These are phyloP conservation scores for Thymus mandschuricus DNA, from an alignment of 257 asterid species.

Conservation along the genomic window DNA sequence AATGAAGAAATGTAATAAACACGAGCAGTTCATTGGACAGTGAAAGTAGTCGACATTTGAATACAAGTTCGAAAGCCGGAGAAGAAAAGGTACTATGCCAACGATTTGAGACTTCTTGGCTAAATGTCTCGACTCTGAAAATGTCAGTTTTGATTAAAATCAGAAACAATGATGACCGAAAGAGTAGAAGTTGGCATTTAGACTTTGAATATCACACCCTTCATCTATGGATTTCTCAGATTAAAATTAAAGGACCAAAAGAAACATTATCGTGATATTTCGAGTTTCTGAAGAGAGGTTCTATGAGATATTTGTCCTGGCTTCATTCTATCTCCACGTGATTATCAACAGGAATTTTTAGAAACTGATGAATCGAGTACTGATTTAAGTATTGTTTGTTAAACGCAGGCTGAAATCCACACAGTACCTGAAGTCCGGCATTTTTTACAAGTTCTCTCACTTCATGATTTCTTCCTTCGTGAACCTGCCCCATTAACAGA, in stretches of 20 bases:
- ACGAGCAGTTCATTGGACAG: background rate
- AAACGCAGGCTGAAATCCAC: slow-evolving; percentile 25
- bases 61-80: too few species aligned
- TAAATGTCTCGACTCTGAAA: background rate
- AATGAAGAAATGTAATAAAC: slow-evolving; percentile 12
- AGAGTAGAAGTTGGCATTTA: background rate
- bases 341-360: background rate
- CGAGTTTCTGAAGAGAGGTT: background rate
- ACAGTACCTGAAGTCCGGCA: slow-evolving; percentile 96
- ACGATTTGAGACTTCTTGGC: background rate
- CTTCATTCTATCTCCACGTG: background rate
- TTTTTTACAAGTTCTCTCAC: slow-evolving; percentile 96
- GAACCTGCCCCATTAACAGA: slow-evolving; percentile 63
- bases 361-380: slow-evolving; percentile 5
- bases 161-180: background rate
- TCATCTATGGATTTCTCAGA: background rate
- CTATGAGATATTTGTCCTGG: slow-evolving; percentile 7
- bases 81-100: background rate
- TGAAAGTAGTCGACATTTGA: background rate
- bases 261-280: background rate
- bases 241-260: background rate
- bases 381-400: slow-evolving; percentile 12
- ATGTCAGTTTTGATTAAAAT: background rate
- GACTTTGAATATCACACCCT: background rate
- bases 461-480: slow-evolving; percentile 98